Base-by-base conservation (phyloP, 768 basidiomycete species). In the Rhodosporidiobolus sp. region DNA sequence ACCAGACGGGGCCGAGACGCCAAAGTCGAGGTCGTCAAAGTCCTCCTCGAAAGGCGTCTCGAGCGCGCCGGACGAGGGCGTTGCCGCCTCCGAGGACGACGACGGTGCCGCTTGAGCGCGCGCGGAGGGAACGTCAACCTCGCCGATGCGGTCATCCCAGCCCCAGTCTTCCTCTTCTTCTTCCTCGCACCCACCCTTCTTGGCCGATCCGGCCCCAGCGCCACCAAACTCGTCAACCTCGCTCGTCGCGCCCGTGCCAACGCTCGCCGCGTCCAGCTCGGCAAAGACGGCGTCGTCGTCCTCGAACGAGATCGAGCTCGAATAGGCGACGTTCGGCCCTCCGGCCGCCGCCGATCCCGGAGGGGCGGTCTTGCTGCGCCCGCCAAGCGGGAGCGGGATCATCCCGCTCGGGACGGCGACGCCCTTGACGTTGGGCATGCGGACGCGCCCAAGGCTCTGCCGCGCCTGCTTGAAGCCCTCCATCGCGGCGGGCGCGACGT, bases 241-340 rank as follows among this genome's bases (percentile, higher is more conserved):
- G 45, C 65, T 69, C 59, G 74, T 75, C 24, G 73, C 65, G 52
- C 67, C 65, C 38, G 70, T 59, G 9, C 55, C 38, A 6, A 50
- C 62, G n/a, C 67, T 66, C 8, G 55, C 70, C 24, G 56, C 59
- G 16, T 72, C 72, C n/a, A 60, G 63, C 4, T 75, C 70, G 4
- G 77, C 72, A 26, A 77, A 71, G 45, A 77, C 77, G 30, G 77
- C 77, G 38, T 77, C 77, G 28, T 76, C 72, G 54, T 76, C 77
- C 55, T 77, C 77, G 67, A 77, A 77, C 32, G 72, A 74, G 59
- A 77, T 46, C n/a, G 71, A 72, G 34, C 50, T 64, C 49, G 66
- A 67, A 57, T 72, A 72, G 6, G 64, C 54, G 4, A 26, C 68
- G 4, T 26, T 24, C 1, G 24, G 11, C 5, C 28, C 63, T 1